phyloP scores from a whole-genome alignment of 1,139 yeast species.

The Scheffersomyces lignicola region DNA sequence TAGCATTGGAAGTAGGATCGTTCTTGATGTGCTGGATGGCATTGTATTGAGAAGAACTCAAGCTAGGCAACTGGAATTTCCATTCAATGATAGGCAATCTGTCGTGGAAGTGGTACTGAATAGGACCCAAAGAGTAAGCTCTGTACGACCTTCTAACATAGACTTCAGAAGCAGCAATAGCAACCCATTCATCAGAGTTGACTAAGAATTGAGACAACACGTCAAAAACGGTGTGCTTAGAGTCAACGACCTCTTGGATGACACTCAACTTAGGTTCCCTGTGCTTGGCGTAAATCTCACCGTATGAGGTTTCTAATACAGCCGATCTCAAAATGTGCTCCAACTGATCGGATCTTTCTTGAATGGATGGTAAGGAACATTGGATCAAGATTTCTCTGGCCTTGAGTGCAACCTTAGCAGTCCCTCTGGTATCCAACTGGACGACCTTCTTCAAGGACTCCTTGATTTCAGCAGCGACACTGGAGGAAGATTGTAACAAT shows the following conservation, averaged over 20 bases:
- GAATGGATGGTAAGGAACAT: slow-evolving; percentile 92
- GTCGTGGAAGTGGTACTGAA: slow-evolving; percentile 62
- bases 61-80: slow-evolving; percentile 86
- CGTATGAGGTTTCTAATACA: slow-evolving; percentile 86
- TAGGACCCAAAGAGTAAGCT: slow-evolving; percentile 84
- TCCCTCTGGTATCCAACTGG: slow-evolving; percentile 82
- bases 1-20: slow-evolving; percentile 28
- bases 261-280: slow-evolving; percentile 79
- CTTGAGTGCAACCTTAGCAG: slow-evolving; percentile 93
- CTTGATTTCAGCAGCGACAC: slow-evolving; percentile 69
- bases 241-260: slow-evolving; percentile 89
- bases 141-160: slow-evolving; percentile 96
- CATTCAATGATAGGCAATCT: slow-evolving; percentile 76
- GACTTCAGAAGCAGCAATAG: slow-evolving; percentile 95
- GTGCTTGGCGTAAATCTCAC: slow-evolving; percentile 75
- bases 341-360: slow-evolving; percentile 94
- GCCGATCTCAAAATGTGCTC: slow-evolving; percentile 93
- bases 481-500: slow-evolving; percentile 63
- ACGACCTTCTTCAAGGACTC: slow-evolving; percentile 75
- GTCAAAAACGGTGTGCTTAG: slow-evolving; percentile 94
- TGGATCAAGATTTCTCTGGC: slow-evolving; percentile 96
- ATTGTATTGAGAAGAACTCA: slow-evolving; percentile 65
- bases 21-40: slow-evolving; percentile 56
- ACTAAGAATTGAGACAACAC: slow-evolving; percentile 89
- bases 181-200: slow-evolving; percentile 82